Percentiles rank a stretch among this genome's conserved stretches.
Evolutionary conservation across 805 yeast genomes (phyloP).

Genomic region (Scheffersomyces coipomensis): DNA sequence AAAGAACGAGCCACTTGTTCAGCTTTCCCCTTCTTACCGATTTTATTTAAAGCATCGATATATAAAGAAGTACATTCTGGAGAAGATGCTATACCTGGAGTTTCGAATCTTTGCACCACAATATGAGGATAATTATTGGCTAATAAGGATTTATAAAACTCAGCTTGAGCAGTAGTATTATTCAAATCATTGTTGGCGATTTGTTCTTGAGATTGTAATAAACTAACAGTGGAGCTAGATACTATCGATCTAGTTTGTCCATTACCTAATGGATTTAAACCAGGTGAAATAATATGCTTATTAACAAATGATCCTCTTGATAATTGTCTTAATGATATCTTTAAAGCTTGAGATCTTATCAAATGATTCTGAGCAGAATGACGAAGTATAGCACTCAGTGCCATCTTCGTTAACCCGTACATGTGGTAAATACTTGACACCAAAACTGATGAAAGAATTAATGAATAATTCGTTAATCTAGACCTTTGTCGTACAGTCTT

Average conservation of each 20-base stretch:
- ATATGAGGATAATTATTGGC: constrained; percentile 90
- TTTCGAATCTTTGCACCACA: constrained; percentile 91
- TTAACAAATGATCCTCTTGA: too few relatives aligned
- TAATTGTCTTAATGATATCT: too few relatives aligned
- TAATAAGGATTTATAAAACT: constrained; percentile 72
- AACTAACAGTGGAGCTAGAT: constrained; percentile 16
- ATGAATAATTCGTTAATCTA: too few relatives aligned
- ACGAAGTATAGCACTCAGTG: background rate
- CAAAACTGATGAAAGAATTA: too few relatives aligned
- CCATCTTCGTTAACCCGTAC: background rate
- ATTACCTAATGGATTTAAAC: too few relatives aligned
- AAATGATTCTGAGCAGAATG: background rate
- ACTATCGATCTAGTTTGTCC: background rate
- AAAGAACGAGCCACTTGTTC: constrained; percentile 56
- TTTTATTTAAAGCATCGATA: constrained; percentile 72
- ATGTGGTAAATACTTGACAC: too few relatives aligned
- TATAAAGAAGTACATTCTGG: constrained; percentile 78
- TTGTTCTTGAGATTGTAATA: constrained; percentile 60
- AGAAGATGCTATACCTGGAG: constrained; percentile 86
- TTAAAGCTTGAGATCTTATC: too few relatives aligned
- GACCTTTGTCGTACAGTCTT: too few relatives aligned
- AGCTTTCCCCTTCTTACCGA: constrained; percentile 79
- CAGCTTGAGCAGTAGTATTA: constrained; percentile 75
- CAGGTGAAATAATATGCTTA: too few relatives aligned
- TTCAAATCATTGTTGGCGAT: constrained; percentile 75